Evolutionary conservation across 2,329 filamentous ascomycete species (phyloP).

Genomic region (Pyrenophora graminea): DNA sequence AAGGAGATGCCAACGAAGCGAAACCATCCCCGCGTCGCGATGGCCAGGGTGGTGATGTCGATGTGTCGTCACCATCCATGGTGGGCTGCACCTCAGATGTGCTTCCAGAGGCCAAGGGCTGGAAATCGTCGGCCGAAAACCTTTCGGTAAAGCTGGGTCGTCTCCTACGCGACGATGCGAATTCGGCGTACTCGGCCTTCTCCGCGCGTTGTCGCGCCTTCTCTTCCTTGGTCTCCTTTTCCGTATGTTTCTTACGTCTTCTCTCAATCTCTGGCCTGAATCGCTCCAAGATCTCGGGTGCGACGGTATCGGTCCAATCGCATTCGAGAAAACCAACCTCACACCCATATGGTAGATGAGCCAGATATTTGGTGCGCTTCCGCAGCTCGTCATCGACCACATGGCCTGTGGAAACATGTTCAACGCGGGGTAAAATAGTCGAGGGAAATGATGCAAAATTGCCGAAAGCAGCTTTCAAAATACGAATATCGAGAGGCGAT

Average conservation of each 20-base stretch:
- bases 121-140: constrained; percentile 57
- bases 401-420: constrained; percentile 86
- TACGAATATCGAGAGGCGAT: constrained; percentile 87
- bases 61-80: constrained; percentile 42
- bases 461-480: constrained; percentile 86
- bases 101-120: constrained; percentile 40
- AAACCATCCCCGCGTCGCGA: constrained; percentile 63
- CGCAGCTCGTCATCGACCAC: constrained; percentile 83
- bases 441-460: constrained; percentile 81
- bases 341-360: constrained; percentile 86
- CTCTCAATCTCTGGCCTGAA: constrained; percentile 79
- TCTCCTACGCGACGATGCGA: constrained; percentile 67
- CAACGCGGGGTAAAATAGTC: constrained; percentile 82
- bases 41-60: constrained; percentile 54
- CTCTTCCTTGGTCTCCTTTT: constrained; percentile 85
- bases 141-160: constrained; percentile 58
- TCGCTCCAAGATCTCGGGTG: constrained; percentile 70
- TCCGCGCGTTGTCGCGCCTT: constrained; percentile 82
- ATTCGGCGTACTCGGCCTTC: constrained; percentile 73
- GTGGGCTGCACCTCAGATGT: constrained; percentile 29
- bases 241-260: constrained; percentile 74
- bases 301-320: constrained; percentile 90
- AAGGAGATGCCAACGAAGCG: constrained; percentile 72
- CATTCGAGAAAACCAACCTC: constrained; percentile 90
- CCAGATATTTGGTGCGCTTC: constrained; percentile 82